Conservation (phyloP, 305 asterid species). For the Solanum hybrid region DNA sequence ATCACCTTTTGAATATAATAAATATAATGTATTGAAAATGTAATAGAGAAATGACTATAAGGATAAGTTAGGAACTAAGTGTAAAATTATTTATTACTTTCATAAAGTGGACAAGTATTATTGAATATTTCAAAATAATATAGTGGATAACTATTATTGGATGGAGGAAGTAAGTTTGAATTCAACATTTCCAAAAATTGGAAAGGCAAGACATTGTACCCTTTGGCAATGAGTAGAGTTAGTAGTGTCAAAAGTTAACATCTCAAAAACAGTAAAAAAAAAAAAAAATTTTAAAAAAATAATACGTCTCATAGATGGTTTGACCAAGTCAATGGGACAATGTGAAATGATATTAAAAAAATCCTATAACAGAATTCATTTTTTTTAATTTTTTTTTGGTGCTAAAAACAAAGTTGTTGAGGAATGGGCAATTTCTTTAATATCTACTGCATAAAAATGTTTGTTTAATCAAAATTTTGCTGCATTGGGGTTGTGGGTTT, state of each 20-base stretch:
- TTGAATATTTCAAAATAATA: too few species aligned
- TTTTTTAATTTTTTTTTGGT: background rate
- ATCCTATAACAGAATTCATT: background rate
- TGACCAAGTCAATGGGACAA: constrained; percentile 33
- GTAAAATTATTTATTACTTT: too few species aligned
- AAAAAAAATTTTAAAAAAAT: too few species aligned
- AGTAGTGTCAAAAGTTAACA: constrained; percentile 26
- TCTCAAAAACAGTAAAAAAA: constrained; percentile 21
- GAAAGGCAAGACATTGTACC: background rate
- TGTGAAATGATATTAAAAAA: background rate
- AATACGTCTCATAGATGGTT: background rate
- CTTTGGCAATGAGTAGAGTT: constrained; percentile 7
- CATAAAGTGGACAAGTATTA: fast-evolving
- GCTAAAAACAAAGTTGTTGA: constrained; percentile 30
- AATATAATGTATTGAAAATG: background rate
- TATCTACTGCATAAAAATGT: background rate
- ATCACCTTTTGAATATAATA: background rate
- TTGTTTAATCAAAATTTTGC: constrained; percentile 6
- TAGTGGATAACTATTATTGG: background rate
- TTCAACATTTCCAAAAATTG: constrained; percentile 2
- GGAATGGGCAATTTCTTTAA: constrained; percentile 35
- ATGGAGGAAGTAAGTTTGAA: background rate
- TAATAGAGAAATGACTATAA: too few species aligned
- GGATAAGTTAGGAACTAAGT: fast-evolving
- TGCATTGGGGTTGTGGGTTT: constrained; percentile 26